Base-by-base conservation (phyloP, 257 asterid species). In the Nicotiana sylvestris region DNA sequence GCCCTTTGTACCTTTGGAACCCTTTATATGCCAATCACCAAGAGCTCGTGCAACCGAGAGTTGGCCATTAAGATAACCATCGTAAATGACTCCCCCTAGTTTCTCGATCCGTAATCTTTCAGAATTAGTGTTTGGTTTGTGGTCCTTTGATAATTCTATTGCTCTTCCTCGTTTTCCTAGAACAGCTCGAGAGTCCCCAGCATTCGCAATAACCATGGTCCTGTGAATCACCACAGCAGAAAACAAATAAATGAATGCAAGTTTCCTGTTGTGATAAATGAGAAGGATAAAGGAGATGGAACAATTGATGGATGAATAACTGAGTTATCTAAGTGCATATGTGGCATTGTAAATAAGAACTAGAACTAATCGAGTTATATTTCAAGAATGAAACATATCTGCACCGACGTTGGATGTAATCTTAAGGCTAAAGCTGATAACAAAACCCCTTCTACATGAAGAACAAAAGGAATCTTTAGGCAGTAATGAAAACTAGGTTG, bases 11-110 rank as follows among this genome's bases (percentile, higher is more conserved):
- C 95, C 98, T 85, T 94, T 92, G 30, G 92, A 85, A 56, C 97
- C 98, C 88, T 94, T 94, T 92, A 93, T 87, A 81, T 93, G 98
- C 97, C 97, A 90, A 86, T 93, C 98, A 1, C 97, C 97, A 1
- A 93, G 91, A 6, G 97, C 95, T 1, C 98, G 93, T 17, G 97
- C 96, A 4, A 94, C 98, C 1, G 97, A 93, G 62, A 93, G 91
- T 64, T 93, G 98, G 29, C 98, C 98, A 16, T 93, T 94, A 56
- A 94, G 93, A 81, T 94, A 94, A 27, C 98, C 97, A 0, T 94
- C 97, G n/a, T 92, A 94, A 61, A 93, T 93, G 1, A 84, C 88
- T 13, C 97, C 96, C 0, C 97, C 97, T 43, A 95, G 80, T 84
- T 90, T 92, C 83, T 93, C 98, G 3, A 95, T 93, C 87, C 97